A percentile compares a stretch with the other conserved stretches of the same genome.
Evolutionary conservation across 1,284 basidiomycete genomes (phyloP).

Genomic region (Xerocomus nothofagi): DNA sequence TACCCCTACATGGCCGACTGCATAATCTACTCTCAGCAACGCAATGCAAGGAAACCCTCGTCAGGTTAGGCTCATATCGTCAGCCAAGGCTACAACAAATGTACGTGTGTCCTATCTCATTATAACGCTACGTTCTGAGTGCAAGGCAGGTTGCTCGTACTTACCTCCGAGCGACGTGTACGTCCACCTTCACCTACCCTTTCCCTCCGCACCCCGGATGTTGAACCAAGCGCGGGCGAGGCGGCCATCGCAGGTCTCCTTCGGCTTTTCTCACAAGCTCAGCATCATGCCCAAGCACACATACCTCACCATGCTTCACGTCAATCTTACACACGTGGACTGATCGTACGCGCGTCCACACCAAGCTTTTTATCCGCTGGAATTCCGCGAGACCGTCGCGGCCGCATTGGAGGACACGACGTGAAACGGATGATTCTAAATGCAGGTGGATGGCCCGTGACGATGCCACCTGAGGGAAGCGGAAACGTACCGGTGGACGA

Average conservation of each 20-base stretch:
- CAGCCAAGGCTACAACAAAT: slow-evolving; percentile 76
- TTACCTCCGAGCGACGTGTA: slow-evolving; percentile 50
- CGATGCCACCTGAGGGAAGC: neutral
- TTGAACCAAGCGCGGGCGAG: slow-evolving; percentile 57
- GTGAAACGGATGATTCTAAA: slow-evolving; percentile 28
- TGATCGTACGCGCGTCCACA: slow-evolving; percentile 41
- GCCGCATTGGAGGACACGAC: slow-evolving; percentile 63
- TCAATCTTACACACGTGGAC: slow-evolving; percentile 33
- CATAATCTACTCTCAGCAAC: slow-evolving; percentile 52
- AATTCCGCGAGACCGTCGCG: slow-evolving; percentile 70
- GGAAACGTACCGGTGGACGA: slow-evolving; percentile 15
- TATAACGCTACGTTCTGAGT: neutral
- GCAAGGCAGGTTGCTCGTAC: slow-evolving; percentile 65
- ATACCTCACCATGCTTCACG: slow-evolving; percentile 18
- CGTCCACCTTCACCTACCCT: slow-evolving; percentile 31
- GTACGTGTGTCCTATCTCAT: slow-evolving; percentile 35
- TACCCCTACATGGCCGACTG: slow-evolving; percentile 60
- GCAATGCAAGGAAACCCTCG: slow-evolving; percentile 51
- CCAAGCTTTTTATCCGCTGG: slow-evolving; percentile 72
- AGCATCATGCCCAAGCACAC: slow-evolving; percentile 42
- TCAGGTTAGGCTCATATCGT: slow-evolving; percentile 51
- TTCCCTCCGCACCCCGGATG: slow-evolving; percentile 22
- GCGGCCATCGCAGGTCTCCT: slow-evolving; percentile 64
- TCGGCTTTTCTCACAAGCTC: slow-evolving; percentile 40
- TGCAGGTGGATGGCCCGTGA: slow-evolving; percentile 21